Percentiles rank a stretch among this genome's conserved stretches.
These are phyloP conservation scores for Zygosaccharomyces kombuchaensis DNA, from an alignment of 805 yeast genomes.

Conservation along the genomic window DNA sequence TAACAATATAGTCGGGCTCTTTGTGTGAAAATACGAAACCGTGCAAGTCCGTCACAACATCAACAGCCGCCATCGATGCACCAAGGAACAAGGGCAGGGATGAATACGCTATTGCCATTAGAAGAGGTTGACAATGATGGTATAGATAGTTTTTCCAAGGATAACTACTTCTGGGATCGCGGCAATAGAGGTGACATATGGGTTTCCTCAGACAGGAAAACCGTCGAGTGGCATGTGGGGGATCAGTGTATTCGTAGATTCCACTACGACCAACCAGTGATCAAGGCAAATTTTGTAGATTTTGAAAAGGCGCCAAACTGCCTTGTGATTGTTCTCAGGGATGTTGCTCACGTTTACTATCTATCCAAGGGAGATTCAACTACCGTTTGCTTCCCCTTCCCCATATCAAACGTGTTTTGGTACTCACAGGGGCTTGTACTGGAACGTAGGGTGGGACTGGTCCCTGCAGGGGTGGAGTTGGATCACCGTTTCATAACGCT, in stretches of 20 bases:
- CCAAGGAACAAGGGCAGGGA: background rate
- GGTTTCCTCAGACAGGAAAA: slow-evolving; percentile 36
- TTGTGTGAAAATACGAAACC: background rate
- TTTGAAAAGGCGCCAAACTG: slow-evolving; percentile 40
- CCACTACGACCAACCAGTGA: slow-evolving; percentile 46
- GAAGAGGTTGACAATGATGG: background rate
- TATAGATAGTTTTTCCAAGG: slow-evolving; percentile 5
- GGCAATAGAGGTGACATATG: slow-evolving; percentile 23
- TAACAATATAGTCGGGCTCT: background rate
- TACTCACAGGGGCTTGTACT: slow-evolving; percentile 65
- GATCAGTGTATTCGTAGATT: slow-evolving; percentile 27
- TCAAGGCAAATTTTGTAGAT: slow-evolving; percentile 57
- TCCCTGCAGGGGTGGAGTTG: slow-evolving; percentile 3
- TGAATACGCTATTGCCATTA: background rate
- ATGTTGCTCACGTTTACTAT: slow-evolving; percentile 57
- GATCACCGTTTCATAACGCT: slow-evolving; percentile 53
- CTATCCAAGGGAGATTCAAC: slow-evolving; percentile 53
- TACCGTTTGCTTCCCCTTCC: slow-evolving; percentile 66
- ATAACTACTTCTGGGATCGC: slow-evolving; percentile 7
- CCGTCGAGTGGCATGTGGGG: slow-evolving; percentile 38
- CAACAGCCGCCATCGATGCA: background rate
- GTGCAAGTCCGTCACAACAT: background rate
- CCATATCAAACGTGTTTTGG: slow-evolving; percentile 54
- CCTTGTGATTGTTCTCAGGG: slow-evolving; percentile 57
- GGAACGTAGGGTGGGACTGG: slow-evolving; percentile 41